phyloP scores from a whole-genome alignment of 108 stramenopile genomes.

The Nitzschia putrida region DNA sequence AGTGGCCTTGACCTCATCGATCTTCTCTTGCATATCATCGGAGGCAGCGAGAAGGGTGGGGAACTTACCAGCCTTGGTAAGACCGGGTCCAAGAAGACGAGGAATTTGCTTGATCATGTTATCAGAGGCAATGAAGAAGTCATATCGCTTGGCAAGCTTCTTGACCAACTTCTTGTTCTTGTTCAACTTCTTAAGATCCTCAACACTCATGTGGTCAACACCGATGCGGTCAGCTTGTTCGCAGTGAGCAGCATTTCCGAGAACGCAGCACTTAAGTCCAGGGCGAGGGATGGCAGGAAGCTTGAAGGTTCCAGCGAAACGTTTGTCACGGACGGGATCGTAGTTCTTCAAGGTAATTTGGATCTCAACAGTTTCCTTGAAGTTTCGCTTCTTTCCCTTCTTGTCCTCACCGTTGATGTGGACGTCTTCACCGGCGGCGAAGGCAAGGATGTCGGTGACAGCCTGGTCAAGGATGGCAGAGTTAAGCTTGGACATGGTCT shows the following conservation, averaged over 20 bases:
- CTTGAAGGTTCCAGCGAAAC: constrained; percentile 99
- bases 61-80: constrained; percentile 99
- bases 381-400: constrained; percentile 99
- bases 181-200: constrained; percentile 99
- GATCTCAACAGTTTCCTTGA: constrained; percentile 96
- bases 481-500: constrained; percentile 86
- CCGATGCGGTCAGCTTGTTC: constrained; percentile 98
- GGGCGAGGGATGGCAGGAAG: constrained; percentile 94
- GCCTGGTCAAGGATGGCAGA: constrained; percentile 79
- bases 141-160: constrained; percentile 99
- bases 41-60: constrained; percentile 90
- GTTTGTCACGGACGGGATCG: constrained; percentile 99
- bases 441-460: constrained; percentile 53
- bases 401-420: constrained; percentile 52
- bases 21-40: constrained; percentile 98
- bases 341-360: constrained; percentile 99
- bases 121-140: constrained; percentile 99
- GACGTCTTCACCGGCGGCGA: constrained; percentile 49
- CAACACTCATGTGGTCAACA: constrained; percentile 95
- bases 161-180: constrained; percentile 99
- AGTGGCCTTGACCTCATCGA: constrained; percentile 97
- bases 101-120: constrained; percentile 99
- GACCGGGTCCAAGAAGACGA: constrained; percentile 98
- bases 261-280: constrained; percentile 97
- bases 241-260: constrained; percentile 98